phyloP scores from a whole-genome alignment of 164 flowering plant species.

The Tinospora cordifolia region DNA sequence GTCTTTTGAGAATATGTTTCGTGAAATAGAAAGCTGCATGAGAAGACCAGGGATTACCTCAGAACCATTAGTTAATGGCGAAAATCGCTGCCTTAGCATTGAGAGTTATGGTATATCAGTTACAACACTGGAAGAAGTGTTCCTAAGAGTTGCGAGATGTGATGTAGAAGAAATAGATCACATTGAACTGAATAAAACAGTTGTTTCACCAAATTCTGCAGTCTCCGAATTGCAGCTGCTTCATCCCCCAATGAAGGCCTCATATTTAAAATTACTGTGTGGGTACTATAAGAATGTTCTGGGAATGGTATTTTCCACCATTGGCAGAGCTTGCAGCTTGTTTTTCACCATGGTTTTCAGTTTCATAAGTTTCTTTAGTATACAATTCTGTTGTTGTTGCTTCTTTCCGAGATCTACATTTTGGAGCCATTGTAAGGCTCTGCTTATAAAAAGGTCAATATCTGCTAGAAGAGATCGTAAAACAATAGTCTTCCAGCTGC shows the following conservation, averaged over 20 bases:
- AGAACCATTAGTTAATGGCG: slow-evolving; percentile 20
- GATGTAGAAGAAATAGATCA: slow-evolving; percentile 42
- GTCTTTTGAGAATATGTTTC: slow-evolving; percentile 82
- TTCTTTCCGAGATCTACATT: slow-evolving; percentile 54
- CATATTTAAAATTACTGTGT: slow-evolving; percentile 28
- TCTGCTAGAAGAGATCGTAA: slow-evolving; percentile 79
- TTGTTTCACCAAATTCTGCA: slow-evolving; percentile 22
- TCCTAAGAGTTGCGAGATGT: slow-evolving; percentile 88
- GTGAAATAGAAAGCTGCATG: slow-evolving; percentile 81
- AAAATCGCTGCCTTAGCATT: slow-evolving; percentile 40
- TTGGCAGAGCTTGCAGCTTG: slow-evolving; percentile 41
- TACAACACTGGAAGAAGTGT: slow-evolving; percentile 95
- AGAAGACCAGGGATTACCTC: slow-evolving; percentile 27
- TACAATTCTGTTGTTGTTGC: slow-evolving; percentile 59
- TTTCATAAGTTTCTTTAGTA: slow-evolving; percentile 43
- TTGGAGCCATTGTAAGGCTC: slow-evolving; percentile 79
- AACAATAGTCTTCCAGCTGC: slow-evolving; percentile 85
- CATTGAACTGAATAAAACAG: slow-evolving; percentile 18
- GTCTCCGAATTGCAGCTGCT: slow-evolving; percentile 23
- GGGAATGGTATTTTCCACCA: slow-evolving; percentile 26
- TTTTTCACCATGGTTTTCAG: slow-evolving; percentile 36
- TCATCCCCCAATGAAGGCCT: slow-evolving; percentile 22
- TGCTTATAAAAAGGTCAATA: slow-evolving; percentile 71
- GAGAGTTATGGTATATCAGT: slow-evolving; percentile 97
- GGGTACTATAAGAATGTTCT: slow-evolving; percentile 32